These are phyloP conservation scores for Blumeriella jaapii DNA, from an alignment of 2,329 filamentous ascomycete species.

Conservation along the genomic window DNA sequence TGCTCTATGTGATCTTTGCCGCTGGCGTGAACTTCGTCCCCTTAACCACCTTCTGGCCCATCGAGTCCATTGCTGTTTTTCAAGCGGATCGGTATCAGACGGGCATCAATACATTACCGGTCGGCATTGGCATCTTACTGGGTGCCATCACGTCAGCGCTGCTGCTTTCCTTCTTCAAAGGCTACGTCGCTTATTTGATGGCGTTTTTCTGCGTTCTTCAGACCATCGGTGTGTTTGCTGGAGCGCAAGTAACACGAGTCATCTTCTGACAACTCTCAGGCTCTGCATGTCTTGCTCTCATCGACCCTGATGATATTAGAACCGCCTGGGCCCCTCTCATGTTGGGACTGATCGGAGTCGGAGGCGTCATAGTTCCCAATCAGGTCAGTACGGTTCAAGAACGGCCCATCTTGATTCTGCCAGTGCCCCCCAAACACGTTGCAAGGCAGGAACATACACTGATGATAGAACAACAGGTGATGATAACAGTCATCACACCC, in stretches of 20 bases:
- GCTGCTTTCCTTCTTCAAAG: conserved; percentile 40
- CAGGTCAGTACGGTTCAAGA: conserved; percentile 56
- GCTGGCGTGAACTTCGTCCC: conserved; percentile 47
- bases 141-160: conserved; percentile 45
- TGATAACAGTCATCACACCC: conserved; percentile 49
- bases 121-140: conserved; percentile 49
- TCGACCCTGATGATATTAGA: conserved; percentile 38
- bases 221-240: conserved; percentile 34
- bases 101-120: conserved; percentile 49
- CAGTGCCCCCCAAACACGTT: background rate
- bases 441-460: background rate
- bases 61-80: conserved; percentile 50
- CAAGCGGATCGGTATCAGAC: conserved; percentile 49
- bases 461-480: background rate
- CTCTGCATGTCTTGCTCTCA: conserved; percentile 36
- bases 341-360: conserved; percentile 50
- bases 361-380: conserved; percentile 53
- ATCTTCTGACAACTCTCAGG: conserved; percentile 13
- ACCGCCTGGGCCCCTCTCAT: conserved; percentile 43
- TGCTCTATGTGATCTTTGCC: conserved; percentile 43
- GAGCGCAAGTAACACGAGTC: background rate
- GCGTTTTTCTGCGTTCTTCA: conserved; percentile 39
- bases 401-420: background rate
- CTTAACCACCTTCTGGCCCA: conserved; percentile 45
- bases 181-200: conserved; percentile 36